Evolutionary conservation across 2,329 filamentous ascomycete genomes (phyloP).

Genomic region (Ophiostoma populinum): DNA sequence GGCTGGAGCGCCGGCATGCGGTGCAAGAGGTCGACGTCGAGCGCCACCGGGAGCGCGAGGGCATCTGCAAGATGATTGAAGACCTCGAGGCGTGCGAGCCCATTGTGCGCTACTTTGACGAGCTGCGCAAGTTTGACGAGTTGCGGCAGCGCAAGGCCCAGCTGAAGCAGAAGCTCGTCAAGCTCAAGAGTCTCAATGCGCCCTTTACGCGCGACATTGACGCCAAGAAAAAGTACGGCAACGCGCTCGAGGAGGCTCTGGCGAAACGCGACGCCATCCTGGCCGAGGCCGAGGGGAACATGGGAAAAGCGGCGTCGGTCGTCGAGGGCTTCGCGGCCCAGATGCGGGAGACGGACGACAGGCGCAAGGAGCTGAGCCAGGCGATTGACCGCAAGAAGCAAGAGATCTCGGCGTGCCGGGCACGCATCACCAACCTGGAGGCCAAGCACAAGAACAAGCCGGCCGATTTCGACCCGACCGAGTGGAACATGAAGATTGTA

Average conservation of each 20-base stretch:
- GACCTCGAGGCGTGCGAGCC: conserved; percentile 49
- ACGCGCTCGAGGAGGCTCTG: conserved; percentile 37
- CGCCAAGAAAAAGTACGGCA: conserved; percentile 49
- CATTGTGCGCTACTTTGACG: conserved; percentile 44
- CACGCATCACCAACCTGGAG: conserved; percentile 45
- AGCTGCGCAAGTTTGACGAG: conserved; percentile 27
- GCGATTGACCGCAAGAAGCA: conserved; percentile 31
- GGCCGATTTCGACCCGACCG: conserved; percentile 47
- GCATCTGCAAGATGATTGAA: conserved; percentile 45
- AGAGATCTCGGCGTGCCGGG: conserved; percentile 31
- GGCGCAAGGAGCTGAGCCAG: conserved; percentile 33
- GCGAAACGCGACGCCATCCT: conserved; percentile 36
- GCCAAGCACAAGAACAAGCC: conserved; percentile 44
- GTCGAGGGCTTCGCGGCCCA: conserved; percentile 21
- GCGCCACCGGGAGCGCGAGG: conserved; percentile 57
- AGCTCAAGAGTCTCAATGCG: no score
- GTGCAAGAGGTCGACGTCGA: conserved; percentile 69
- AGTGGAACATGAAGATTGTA: conserved; percentile 59
- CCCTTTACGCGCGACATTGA: conserved; percentile 54
- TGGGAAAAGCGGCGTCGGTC: conserved; percentile 25
- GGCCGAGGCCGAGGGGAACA: conserved; percentile 33
- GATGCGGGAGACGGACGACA: conserved; percentile 30
- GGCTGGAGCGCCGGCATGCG: conserved; percentile 55
- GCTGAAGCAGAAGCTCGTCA: conserved; percentile 36
- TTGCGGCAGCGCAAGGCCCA: conserved; percentile 40